Evolutionary conservation across 306 rosid species (phyloP).

Genomic region (Sesbania bispinosa): DNA sequence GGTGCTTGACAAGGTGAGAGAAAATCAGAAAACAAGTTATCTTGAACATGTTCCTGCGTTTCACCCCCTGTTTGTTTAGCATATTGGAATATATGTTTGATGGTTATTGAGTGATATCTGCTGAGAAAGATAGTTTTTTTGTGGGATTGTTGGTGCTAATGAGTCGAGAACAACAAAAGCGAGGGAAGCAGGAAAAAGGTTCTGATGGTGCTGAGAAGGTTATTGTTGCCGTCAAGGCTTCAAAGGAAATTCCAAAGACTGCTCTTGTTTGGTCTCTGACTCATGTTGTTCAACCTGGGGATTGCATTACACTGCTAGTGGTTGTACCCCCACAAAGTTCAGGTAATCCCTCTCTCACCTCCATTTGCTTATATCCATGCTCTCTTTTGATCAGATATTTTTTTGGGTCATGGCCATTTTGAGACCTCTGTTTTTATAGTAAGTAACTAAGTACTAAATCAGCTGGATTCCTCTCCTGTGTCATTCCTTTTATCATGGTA

Average conservation of each 20-base stretch:
- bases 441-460: background rate
- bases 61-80: slow-evolving; percentile 18
- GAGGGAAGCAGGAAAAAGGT: slow-evolving; percentile 73
- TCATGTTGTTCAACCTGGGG: slow-evolving; percentile 98
- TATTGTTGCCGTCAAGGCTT: slow-evolving; percentile 92
- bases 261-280: slow-evolving; percentile 98
- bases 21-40: slow-evolving; percentile 27
- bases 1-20: slow-evolving; percentile 36
- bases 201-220: slow-evolving; percentile 80
- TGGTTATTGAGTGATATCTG: slow-evolving; percentile 34
- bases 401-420: too few species aligned
- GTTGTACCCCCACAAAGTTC: slow-evolving; percentile 86
- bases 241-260: slow-evolving; percentile 86
- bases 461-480: background rate
- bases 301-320: slow-evolving; percentile 88
- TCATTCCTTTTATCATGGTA: background rate
- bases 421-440: background rate
- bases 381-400: too few species aligned
- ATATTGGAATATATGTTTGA: slow-evolving; percentile 24
- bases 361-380: too few species aligned
- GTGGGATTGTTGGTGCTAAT: slow-evolving; percentile 33
- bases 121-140: slow-evolving; percentile 19
- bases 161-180: slow-evolving; percentile 78
- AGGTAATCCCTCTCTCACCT: slow-evolving; percentile 42
- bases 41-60: slow-evolving; percentile 21